These are phyloP conservation scores for Purpureocillium takamizusanense DNA, from an alignment of 2,329 filamentous ascomycete genomes.

Conservation along the genomic window DNA sequence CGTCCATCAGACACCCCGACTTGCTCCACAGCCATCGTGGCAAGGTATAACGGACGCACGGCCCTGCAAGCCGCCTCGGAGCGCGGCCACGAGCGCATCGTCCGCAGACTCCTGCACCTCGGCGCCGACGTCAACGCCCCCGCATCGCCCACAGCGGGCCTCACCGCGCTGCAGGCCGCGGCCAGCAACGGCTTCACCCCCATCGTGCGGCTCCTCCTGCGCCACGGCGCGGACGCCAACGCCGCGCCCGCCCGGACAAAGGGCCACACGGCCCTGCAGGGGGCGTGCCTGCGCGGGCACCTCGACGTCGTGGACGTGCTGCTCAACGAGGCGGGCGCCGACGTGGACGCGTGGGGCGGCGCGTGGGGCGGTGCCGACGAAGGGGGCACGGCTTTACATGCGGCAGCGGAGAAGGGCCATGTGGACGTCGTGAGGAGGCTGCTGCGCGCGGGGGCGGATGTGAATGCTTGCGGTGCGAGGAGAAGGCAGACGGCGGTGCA, in stretches of 20 bases:
- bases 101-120: constrained; percentile 5
- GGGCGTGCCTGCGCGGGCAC: constrained; percentile 20
- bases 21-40: too few species aligned
- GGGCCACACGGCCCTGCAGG: constrained; percentile 28
- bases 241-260: constrained; percentile 20
- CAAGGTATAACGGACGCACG: constrained; percentile 1
- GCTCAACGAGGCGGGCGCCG: too few species aligned
- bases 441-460: constrained; percentile 23
- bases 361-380: constrained; percentile 3
- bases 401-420: constrained; percentile 6
- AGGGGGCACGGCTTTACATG: constrained; percentile 9
- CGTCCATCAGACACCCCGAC: too few species aligned
- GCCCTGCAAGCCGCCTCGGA: constrained; percentile 9
- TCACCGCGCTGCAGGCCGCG: constrained; percentile 25
- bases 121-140: constrained; percentile 24
- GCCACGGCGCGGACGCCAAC: constrained; percentile 21
- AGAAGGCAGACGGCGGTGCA: constrained; percentile 20
- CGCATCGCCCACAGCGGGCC: constrained; percentile 2
- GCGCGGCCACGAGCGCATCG: constrained; percentile 4
- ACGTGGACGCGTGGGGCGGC: constrained; percentile 17
- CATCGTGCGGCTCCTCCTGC: constrained; percentile 18
- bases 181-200: constrained; percentile 15
- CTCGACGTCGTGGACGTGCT: constrained; percentile 15
- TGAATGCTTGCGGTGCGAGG: constrained; percentile 17
- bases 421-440: constrained; percentile 15